A percentile compares a stretch with the other conserved stretches of the same genome.
Evolutionary conservation across 306 rosid species (phyloP).

Genomic region (Luffa acutangula): DNA sequence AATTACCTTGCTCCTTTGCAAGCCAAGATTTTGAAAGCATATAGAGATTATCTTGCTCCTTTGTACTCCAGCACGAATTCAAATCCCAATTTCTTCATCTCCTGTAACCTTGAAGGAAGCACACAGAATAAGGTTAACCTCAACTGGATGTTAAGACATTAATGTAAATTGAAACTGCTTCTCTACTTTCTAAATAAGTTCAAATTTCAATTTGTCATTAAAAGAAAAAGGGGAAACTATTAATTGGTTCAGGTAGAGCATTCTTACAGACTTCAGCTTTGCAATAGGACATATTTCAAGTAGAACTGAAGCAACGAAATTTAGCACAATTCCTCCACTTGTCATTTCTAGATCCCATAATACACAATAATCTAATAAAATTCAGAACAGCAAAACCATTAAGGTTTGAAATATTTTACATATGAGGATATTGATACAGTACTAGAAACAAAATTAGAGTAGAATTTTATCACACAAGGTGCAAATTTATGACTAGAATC

Average conservation of each 20-base stretch:
- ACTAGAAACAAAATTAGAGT: background rate
- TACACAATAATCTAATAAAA: slow-evolving; percentile 76
- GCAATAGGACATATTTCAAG: slow-evolving; percentile 88
- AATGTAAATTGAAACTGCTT: background rate
- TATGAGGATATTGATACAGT: background rate
- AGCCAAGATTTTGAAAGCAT: slow-evolving; percentile 22
- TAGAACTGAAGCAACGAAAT: slow-evolving; percentile 90
- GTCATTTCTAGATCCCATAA: slow-evolving; percentile 98
- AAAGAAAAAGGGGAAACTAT: background rate
- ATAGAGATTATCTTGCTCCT: slow-evolving; percentile 70
- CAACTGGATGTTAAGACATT: background rate
- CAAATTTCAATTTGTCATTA: background rate
- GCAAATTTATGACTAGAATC: background rate
- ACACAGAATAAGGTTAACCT: slow-evolving; percentile 8
- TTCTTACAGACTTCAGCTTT: slow-evolving; percentile 97
- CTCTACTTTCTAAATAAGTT: background rate
- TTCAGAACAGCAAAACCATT: slow-evolving; percentile 6
- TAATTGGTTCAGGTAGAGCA: background rate
- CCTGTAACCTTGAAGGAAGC: slow-evolving; percentile 58
- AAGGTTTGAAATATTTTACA: background rate
- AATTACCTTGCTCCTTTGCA: slow-evolving; percentile 91
- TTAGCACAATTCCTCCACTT: slow-evolving; percentile 95
- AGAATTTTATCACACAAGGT: background rate
- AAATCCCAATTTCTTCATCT: slow-evolving; percentile 91
- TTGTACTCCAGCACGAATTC: slow-evolving; percentile 87